A percentile compares a stretch with the other conserved stretches of the same genome.
Conservation (phyloP, 768 basidiomycete genomes). For the Roridomyces roridus region DNA sequence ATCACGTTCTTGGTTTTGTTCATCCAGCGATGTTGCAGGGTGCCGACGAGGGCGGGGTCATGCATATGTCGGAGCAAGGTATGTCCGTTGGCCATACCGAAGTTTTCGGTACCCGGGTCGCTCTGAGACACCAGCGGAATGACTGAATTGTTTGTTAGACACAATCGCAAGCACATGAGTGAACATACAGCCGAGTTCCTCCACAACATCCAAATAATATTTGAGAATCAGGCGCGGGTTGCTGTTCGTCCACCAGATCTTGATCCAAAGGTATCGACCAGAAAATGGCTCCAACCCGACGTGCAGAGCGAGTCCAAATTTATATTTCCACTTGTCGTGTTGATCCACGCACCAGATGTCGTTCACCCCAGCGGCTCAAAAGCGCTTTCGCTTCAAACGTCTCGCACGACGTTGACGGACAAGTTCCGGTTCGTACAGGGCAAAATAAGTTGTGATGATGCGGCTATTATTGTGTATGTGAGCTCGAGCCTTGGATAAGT, state of each 20-base stretch:
- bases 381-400: too few relatives aligned
- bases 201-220: constrained; percentile 33
- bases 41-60: constrained; percentile 36
- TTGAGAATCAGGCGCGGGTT: constrained; percentile 30
- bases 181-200: constrained; percentile 20
- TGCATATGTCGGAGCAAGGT: constrained; percentile 39
- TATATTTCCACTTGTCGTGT: constrained; percentile 34
- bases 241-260: constrained; percentile 41
- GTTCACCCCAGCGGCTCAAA: too few relatives aligned
- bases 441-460: too few relatives aligned
- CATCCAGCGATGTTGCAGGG: constrained; percentile 46
- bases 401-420: too few relatives aligned
- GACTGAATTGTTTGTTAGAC: too few relatives aligned
- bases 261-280: constrained; percentile 35
- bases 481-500: too few relatives aligned
- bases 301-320: constrained; percentile 35
- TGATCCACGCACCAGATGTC: too few relatives aligned
- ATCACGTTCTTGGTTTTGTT: constrained; percentile 40
- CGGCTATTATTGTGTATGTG: too few relatives aligned
- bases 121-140: constrained; percentile 44
- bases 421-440: too few relatives aligned
- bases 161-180: too few relatives aligned
- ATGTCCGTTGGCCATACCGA: constrained; percentile 43
- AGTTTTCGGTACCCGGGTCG: constrained; percentile 42
- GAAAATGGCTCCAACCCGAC: constrained; percentile 33